Evolutionary conservation across 768 basidiomycete genomes (phyloP).

Genomic region (Amanita polypyramis): DNA sequence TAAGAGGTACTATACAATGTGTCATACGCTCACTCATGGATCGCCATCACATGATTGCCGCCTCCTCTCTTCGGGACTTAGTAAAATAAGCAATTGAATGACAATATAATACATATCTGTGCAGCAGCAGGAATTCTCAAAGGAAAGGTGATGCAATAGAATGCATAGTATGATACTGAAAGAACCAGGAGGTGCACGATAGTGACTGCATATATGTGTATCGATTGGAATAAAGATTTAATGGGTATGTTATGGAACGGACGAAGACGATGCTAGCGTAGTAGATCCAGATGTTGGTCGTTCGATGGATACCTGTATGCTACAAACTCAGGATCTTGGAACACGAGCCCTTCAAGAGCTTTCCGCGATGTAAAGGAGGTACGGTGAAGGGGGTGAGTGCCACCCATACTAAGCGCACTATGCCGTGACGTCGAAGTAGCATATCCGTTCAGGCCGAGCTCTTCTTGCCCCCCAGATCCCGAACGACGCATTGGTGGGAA

Average conservation of each 20-base stretch:
- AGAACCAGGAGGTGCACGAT: background rate
- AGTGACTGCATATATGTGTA: background rate
- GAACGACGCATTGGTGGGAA: slow-evolving; percentile 39
- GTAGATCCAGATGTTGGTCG: slow-evolving; percentile 56
- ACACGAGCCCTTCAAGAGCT: slow-evolving; percentile 68
- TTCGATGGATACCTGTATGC: slow-evolving; percentile 82
- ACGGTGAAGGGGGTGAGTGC: slow-evolving; percentile 28
- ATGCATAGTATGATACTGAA: background rate
- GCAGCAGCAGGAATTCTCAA: background rate
- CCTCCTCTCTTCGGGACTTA: too few relatives aligned
- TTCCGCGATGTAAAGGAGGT: slow-evolving; percentile 60
- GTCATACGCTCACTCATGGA: too few relatives aligned
- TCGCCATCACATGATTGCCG: background rate
- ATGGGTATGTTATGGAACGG: background rate
- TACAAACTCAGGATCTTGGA: slow-evolving; percentile 78
- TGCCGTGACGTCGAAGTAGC: slow-evolving; percentile 40
- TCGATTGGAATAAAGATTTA: background rate
- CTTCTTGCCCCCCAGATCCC: slow-evolving; percentile 40
- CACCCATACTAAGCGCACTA: slow-evolving; percentile 32
- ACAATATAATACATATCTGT: slow-evolving; percentile 1
- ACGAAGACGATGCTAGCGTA: slow-evolving; percentile 19
- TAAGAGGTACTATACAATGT: too few relatives aligned
- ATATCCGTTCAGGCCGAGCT: slow-evolving; percentile 32
- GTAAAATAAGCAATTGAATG: background rate
- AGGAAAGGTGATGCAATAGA: background rate